Evolutionary conservation across 352 stramenopile genomes (phyloP), one percentile per base, ranked within the genome.

Genomic region (Globisporangium uncinulatum): DNA sequence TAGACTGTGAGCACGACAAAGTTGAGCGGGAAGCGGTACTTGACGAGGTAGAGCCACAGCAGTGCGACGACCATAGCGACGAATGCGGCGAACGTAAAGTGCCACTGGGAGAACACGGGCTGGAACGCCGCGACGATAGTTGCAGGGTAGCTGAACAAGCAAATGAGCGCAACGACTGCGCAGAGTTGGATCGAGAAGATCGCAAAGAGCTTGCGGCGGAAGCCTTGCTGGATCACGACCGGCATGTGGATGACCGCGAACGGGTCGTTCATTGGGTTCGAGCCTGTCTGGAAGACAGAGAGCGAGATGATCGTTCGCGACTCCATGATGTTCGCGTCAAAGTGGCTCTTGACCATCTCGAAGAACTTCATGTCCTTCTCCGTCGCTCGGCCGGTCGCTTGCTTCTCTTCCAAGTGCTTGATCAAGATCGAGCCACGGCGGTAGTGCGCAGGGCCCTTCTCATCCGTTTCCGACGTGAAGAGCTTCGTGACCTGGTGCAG

Each of bases 351-450:
- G 44, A 91, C 73, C 56, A 81, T 78, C 6, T 91, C 78, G 46
- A 91, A 88, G 51, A 91, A 91, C 64, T 91, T 91, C 68, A 85
- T 77, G 53, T 91, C 81, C 20, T 82, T 85, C 19, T 87, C 77
- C 0, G 75, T 88, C 9, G 76, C 80, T 36, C 76, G 67, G 6
- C 75, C 78, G 3, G 64, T 57, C n/a, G 71, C 73, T 34, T 86
- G 76, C 54, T 91, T 87, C 20, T 73, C 69, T 51, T 88, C 76
- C 42, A 91, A 57, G 53, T 91, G 80, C 56, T 79, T 79, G 50
- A 91, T 80, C 17, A 88, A 50, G 49, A 90, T 88, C 11, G 78
- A 86, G 10, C 80, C 80, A 44, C 78, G 80, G 4, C 80, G 75
- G 55, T 90, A 90, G 49, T 87, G 77, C 24, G 66, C 57, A 42